Evolutionary conservation across 164 flowering plant genomes (phyloP).

Genomic region (Saururus chinensis): DNA sequence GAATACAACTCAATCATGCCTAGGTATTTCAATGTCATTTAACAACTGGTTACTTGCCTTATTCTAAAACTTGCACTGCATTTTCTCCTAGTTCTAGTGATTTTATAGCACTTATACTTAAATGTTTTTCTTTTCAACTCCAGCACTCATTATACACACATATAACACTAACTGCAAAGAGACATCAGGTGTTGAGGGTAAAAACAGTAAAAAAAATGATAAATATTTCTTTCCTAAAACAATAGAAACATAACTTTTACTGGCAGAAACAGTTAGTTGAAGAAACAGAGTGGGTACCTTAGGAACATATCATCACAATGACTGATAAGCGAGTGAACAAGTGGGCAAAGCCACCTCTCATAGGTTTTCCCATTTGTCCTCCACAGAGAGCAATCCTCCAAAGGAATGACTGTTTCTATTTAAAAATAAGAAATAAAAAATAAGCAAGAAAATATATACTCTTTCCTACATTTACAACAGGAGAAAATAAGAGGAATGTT

Average conservation of each 20-base stretch:
- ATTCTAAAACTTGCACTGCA: no score
- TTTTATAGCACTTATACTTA: no score
- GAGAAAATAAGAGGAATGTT: no score
- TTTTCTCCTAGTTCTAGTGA: no score
- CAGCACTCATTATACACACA: no score
- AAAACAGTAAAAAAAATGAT: no score
- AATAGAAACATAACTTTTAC: not conserved
- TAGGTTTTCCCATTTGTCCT: slow-evolving; percentile 58
- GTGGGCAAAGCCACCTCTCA: slow-evolving; percentile 83
- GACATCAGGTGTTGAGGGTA: not conserved
- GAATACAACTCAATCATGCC: no score
- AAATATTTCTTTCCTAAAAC: not conserved
- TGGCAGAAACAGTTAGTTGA: not conserved
- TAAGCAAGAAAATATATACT: no score
- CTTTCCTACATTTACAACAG: not conserved
- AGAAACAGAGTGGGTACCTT: slow-evolving; percentile 29
- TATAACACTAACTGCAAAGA: not conserved
- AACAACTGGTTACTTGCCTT: no score
- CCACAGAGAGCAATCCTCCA: slow-evolving; percentile 62
- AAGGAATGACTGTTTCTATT: slow-evolving; percentile 19
- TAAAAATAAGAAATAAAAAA: no score
- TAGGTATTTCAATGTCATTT: no score
- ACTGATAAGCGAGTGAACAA: slow-evolving; percentile 56
- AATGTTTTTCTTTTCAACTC: no score
- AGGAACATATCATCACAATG: slow-evolving; percentile 58